phyloP scores from a whole-genome alignment of 306 rosid species.

The Sophora flavescens region DNA sequence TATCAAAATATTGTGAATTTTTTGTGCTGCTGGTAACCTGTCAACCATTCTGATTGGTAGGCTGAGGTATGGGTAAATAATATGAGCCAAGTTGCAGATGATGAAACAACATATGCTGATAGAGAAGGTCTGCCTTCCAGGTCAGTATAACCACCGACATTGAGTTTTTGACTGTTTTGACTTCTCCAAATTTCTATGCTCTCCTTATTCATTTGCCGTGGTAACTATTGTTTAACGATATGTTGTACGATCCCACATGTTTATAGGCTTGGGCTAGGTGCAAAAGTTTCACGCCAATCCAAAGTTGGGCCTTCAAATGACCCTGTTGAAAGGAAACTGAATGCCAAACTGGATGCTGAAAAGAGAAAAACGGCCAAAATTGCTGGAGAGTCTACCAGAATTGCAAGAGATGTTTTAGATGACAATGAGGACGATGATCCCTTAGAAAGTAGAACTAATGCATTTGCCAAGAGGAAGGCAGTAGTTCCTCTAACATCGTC shows the following conservation, averaged over 20 bases:
- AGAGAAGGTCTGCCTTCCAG: constrained; percentile 61
- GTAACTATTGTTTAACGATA: background rate
- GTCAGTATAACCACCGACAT: constrained; percentile 49
- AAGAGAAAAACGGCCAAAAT: constrained; percentile 67
- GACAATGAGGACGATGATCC: constrained; percentile 52
- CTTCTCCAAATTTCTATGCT: constrained; percentile 15
- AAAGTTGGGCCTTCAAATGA: constrained; percentile 64
- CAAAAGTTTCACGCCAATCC: constrained; percentile 68
- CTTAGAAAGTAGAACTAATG: constrained; percentile 71
- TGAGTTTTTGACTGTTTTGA: constrained; percentile 20
- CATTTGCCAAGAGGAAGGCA: constrained; percentile 71
- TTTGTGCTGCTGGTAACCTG: constrained; percentile 11
- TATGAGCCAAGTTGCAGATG: constrained; percentile 65
- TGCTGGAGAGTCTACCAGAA: constrained; percentile 49
- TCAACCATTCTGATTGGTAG: constrained; percentile 54
- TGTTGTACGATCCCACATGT: constrained; percentile 4
- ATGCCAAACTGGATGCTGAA: constrained; percentile 62
- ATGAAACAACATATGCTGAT: constrained; percentile 52
- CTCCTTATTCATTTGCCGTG: background rate
- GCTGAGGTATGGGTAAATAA: constrained; percentile 80
- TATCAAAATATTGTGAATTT: constrained; percentile 24
- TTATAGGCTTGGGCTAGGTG: constrained; percentile 91
- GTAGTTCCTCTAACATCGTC: constrained; percentile 41
- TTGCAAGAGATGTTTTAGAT: constrained; percentile 44
- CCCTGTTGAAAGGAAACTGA: constrained; percentile 74